These are phyloP conservation scores for Santalum album DNA, from an alignment of 164 flowering plant species.

Conservation along the genomic window DNA sequence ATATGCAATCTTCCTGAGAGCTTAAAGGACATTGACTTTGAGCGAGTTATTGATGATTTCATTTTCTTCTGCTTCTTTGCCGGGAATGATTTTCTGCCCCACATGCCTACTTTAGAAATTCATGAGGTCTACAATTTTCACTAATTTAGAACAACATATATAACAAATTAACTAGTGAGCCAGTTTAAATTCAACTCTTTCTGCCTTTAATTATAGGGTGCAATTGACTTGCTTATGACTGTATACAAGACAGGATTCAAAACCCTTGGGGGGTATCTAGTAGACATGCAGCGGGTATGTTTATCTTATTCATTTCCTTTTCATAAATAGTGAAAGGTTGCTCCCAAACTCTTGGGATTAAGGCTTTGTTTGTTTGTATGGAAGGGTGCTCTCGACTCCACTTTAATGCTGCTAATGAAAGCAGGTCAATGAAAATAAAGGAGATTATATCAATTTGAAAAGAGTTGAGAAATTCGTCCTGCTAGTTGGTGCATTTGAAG, in stretches of 20 bases:
- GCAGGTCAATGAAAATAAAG: slow-evolving; percentile 27
- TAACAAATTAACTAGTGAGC: too few relatives aligned
- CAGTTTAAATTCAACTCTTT: background rate
- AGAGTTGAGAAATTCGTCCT: slow-evolving; percentile 41
- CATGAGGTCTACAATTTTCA: slow-evolving; percentile 30
- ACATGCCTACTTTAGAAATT: slow-evolving; percentile 41
- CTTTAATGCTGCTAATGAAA: background rate
- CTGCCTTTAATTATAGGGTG: slow-evolving; percentile 24
- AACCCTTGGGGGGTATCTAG: slow-evolving; percentile 38
- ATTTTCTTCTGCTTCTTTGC: slow-evolving; percentile 45
- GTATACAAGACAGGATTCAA: slow-evolving; percentile 42
- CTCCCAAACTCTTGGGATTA: too few relatives aligned
- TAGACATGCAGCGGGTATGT: slow-evolving; percentile 30
- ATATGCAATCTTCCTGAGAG: slow-evolving; percentile 22
- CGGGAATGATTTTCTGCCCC: slow-evolving; percentile 60
- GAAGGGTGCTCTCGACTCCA: background rate
- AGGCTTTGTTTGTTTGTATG: too few relatives aligned
- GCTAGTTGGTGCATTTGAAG: slow-evolving; percentile 35
- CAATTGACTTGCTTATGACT: slow-evolving; percentile 36
- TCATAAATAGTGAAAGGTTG: too few relatives aligned
- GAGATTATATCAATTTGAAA: slow-evolving; percentile 26
- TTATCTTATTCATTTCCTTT: too few relatives aligned
- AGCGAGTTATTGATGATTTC: slow-evolving; percentile 46
- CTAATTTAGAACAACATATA: background rate
- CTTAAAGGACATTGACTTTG: slow-evolving; percentile 20